A percentile compares a stretch with the other conserved stretches of the same genome.
These are phyloP conservation scores for Colletotrichum gigasporum DNA, from an alignment of 2,329 filamentous ascomycete species.

Conservation along the genomic window DNA sequence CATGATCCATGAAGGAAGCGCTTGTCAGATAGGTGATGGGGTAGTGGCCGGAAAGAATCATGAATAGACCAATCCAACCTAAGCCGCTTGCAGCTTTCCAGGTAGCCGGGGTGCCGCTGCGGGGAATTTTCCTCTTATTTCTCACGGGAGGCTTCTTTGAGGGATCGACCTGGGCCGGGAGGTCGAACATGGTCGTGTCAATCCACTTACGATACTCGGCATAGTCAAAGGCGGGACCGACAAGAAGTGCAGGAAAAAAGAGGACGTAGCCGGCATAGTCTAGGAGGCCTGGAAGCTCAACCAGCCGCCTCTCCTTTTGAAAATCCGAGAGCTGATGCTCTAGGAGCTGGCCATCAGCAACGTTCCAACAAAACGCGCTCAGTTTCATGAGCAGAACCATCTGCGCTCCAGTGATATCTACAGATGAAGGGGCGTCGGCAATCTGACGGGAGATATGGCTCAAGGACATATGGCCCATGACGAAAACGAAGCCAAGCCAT, in stretches of 20 bases:
- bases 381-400: slow-evolving; percentile 99
- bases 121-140: slow-evolving; percentile 91
- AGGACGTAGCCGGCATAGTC: slow-evolving; percentile 92
- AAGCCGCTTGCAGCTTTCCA: slow-evolving; percentile 79
- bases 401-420: slow-evolving; percentile 95
- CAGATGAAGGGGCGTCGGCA: slow-evolving; percentile 67
- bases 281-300: slow-evolving; percentile 76
- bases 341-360: slow-evolving; percentile 88
- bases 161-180: slow-evolving; percentile 83
- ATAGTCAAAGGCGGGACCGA: slow-evolving; percentile 93
- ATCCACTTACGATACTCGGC: slow-evolving; percentile 93
- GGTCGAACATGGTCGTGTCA: slow-evolving; percentile 92
- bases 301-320: slow-evolving; percentile 84
- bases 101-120: slow-evolving; percentile 85
- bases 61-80: slow-evolving; percentile 81
- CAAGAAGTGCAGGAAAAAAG: slow-evolving; percentile 93
- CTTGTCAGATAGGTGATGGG: slow-evolving; percentile 69
- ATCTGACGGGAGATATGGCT: slow-evolving; percentile 88
- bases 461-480: slow-evolving; percentile 95
- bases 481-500: slow-evolving; percentile 92
- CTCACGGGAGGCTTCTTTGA: slow-evolving; percentile 85
- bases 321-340: slow-evolving; percentile 83
- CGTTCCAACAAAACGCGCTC: slow-evolving; percentile 96
- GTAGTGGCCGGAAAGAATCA: slow-evolving; percentile 77
- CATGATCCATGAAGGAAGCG: slow-evolving; percentile 73